Evolutionary conservation across 2,329 filamentous ascomycete species (phyloP), one percentile per base, ranked within the genome.

Genomic region (Coniochaeta sp.): DNA sequence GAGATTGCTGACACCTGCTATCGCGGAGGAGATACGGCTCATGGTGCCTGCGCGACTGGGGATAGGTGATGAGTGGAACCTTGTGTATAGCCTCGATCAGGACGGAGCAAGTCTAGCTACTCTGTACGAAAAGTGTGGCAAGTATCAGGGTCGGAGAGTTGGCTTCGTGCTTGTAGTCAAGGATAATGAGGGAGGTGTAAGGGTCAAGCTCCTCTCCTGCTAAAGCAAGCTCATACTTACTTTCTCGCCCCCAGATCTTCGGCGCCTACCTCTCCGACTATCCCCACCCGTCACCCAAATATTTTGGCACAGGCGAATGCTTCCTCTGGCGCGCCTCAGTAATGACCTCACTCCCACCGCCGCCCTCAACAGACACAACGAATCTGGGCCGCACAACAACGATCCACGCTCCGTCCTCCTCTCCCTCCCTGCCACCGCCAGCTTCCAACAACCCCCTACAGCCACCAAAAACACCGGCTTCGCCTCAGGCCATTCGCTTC

Each of bases 231-330:
- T n/a, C 22, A 28, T 28, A 52, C 47, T 52, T 22, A 52, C 47
- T 5, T 12, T 47, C 2, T 31, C 14, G 14, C 47, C 43, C 16
- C 28, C 64, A 88, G 83, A 83, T 91, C 47, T 99, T 99, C 72
- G 95, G 95, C 70, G 93, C 93, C 59, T 98, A 98, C 73, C 85
- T 98, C 59, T 96, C 91, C 58, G 93, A 99, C 72, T 81, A 89
- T 58, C 93, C 93, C 12, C 90, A 89, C 67, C 90, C 91, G 0
- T 80, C 86, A 1, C 77, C 91, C 2, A 89, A 93, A 64, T 99
- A 96, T 79, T 99, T 90, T 73, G 95, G 95, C 68, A 97, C 91
- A 14, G 95, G 95, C 68, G 95, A 99, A 74, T 98, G 93, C 75
- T 99, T 96, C 73, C 84, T 96, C 64, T 96, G 91, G 91, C 85